Base-by-base conservation (phyloP, 2,329 filamentous ascomycete genomes). In the Fusarium sp. region DNA sequence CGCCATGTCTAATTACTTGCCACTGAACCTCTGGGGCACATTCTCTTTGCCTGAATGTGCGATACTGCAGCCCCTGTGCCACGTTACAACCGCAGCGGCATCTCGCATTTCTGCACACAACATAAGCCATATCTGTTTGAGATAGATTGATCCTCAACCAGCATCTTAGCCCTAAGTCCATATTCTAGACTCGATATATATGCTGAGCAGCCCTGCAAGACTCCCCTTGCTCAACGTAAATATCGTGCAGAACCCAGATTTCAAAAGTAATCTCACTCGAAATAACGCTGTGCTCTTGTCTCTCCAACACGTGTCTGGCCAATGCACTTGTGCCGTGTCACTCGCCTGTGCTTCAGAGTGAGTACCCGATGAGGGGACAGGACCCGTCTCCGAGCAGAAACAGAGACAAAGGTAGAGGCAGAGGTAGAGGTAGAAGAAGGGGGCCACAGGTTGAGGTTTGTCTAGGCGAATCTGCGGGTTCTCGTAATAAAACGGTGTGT, bases 21-120 rank as follows among this genome's bases (percentile, higher is more conserved):
- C 39, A 58, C 49, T 50, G 6, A 51, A 33, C 14, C n/a, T n/a
- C 40, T 24, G 15, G 56, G 46, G 39, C 44, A 54, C 33, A 37
- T n/a, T n/a, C 35, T 28, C 33, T 40, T 46, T 53, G 32, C 50
- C 58, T 53, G 26, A 39, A 54, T 62, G 41, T 56, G 61, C 53
- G 51, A 60, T 58, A 46, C 59, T 49, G 43, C 49, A 44, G 41
- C 22, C 49, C 39, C 40, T 39, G 71, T 72, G 44, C 17, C 35
- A 74, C 71, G 63, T 72, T 69, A 20, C 57, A 47, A 56, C 66
- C 39, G 54, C 61, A 69, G 66, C 68, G 62, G 70, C 57, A 74
- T 74, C 70, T 69, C 60, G 56, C 71, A 71, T 58, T 26, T 30
- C 41, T 49, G 26, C 20, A 52, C 68, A 71, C 70, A 30, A 39